Evolutionary conservation across 139 green algal species (phyloP).

Genomic region (Tetradesmus obliquus): DNA sequence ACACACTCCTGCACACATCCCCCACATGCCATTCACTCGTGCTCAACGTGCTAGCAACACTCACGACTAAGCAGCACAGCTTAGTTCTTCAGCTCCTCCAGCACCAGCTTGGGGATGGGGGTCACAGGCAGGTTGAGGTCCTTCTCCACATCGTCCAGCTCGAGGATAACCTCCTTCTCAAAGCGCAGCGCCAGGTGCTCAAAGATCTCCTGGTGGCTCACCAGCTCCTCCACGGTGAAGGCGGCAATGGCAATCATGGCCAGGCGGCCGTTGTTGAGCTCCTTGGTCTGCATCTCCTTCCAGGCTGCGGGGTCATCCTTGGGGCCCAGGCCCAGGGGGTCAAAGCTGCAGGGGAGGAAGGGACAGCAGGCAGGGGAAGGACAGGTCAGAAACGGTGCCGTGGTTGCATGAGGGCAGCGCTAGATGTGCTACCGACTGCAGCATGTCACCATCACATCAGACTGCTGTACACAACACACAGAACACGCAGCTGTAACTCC

Average conservation of each 20-base stretch:
- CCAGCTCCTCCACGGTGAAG: constrained; percentile 78
- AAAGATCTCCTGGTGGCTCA: constrained; percentile 61
- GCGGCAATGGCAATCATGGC: constrained; percentile 87
- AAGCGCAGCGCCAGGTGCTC: constrained; percentile 59
- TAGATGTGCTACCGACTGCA: background rate
- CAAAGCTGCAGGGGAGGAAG: constrained; percentile 61
- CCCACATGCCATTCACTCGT: background rate
- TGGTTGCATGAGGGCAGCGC: background rate
- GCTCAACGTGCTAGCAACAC: background rate
- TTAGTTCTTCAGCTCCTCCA: constrained; percentile 38
- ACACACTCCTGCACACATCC: background rate
- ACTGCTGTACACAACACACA: no score
- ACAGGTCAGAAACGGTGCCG: background rate
- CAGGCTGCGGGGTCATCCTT: constrained; percentile 63
- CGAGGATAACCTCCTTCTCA: constrained; percentile 62
- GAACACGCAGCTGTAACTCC: background rate
- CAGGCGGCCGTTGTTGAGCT: constrained; percentile 90
- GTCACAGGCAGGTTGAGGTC: constrained; percentile 44
- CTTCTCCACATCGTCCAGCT: constrained; percentile 54
- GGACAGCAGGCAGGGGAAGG: background rate
- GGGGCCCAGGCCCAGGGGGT: constrained; percentile 79
- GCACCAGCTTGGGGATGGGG: constrained; percentile 18
- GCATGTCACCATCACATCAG: background rate
- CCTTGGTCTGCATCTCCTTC: constrained; percentile 81
- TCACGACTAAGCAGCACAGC: background rate